A percentile compares a stretch with the other conserved stretches of the same genome.
These are phyloP conservation scores for Firmiana major DNA, from an alignment of 345 rosid genomes.

Conservation along the genomic window DNA sequence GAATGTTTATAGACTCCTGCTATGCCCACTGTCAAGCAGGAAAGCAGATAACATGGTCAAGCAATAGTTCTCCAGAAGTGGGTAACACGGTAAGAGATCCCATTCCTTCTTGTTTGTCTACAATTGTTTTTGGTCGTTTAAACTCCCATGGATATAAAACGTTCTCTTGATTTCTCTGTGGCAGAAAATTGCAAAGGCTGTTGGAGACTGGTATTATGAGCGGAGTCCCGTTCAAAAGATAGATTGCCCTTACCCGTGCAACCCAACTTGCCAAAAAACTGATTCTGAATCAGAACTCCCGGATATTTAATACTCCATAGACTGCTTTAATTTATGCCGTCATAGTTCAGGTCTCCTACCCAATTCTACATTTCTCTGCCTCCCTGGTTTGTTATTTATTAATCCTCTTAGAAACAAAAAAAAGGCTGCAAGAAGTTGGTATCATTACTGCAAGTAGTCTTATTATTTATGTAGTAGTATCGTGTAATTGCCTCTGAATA, in stretches of 20 bases:
- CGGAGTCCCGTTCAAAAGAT: constrained; percentile 56
- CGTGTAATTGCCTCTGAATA: no score
- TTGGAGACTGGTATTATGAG: constrained; percentile 83
- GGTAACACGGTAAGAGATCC: constrained; percentile 38
- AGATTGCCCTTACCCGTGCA: constrained; percentile 82
- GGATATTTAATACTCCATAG: not conserved
- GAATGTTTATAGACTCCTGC: constrained; percentile 78
- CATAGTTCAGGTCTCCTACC: not conserved
- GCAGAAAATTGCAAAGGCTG: constrained; percentile 74
- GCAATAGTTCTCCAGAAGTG: constrained; percentile 53
- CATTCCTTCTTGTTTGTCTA: not conserved
- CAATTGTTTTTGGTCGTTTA: not conserved
- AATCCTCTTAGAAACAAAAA: no score
- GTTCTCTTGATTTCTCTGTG: not conserved
- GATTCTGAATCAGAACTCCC: constrained; percentile 16
- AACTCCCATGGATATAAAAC: no score
- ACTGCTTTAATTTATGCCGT: not conserved
- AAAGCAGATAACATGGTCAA: constrained; percentile 64
- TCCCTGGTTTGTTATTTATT: no score
- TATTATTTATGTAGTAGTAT: no score
- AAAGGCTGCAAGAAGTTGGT: no score
- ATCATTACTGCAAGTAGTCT: no score
- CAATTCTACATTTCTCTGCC: no score
- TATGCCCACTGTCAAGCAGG: constrained; percentile 81
- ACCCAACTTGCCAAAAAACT: constrained; percentile 64